Evolutionary conservation across 352 stramenopile species (phyloP), one percentile per base, ranked within the genome.

Genomic region (Phytophthora lateralis): DNA sequence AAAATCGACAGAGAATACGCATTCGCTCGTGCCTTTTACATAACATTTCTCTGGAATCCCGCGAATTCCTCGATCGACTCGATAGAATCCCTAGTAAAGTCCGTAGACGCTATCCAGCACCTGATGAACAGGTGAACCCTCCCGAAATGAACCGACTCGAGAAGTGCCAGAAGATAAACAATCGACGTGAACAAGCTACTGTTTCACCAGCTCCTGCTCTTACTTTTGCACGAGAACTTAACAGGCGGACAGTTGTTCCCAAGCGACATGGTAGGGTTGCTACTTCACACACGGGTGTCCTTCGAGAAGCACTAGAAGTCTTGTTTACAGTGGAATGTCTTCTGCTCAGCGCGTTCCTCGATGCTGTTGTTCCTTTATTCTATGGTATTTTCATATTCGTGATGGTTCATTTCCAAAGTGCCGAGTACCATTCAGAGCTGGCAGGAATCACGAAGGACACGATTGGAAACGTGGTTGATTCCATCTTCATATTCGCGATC

Each of bases 321-420:
- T 17, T 76, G 3, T 80, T 74, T 41, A 70, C 68, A 10, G 49
- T 50, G 4, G 67, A 82, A 37, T 82, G 67, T 48, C 50, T 71
- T 7, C 38, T 68, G 5, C 59, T 82, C 0, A 61, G 63, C 17
- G 67, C 74, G 30, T 78, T 69, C 37, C 52, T 71, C 1, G 74
- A 80, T 18, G 57, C 63, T 9, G 32, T 75, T 29, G 63, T 83
- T 15, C 74, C 68, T 0, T 11, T 78, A 1, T 63, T 78, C 27
- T 80, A 80, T 30, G 63, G 32, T 0, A 55, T 47, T 7, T 78
- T 57, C 27, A 43, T 67, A 17, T n/a, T 54, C 6, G 42, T 66
- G 0, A 45, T 80, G 58, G 38, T 71, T 1, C 42, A 54, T 34
- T 49, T 77, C 5, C 60, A 61, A 6, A 79, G 56, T 30, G 53